phyloP scores from a whole-genome alignment of 2,329 filamentous ascomycete genomes.

The Westerdykella sp. region DNA sequence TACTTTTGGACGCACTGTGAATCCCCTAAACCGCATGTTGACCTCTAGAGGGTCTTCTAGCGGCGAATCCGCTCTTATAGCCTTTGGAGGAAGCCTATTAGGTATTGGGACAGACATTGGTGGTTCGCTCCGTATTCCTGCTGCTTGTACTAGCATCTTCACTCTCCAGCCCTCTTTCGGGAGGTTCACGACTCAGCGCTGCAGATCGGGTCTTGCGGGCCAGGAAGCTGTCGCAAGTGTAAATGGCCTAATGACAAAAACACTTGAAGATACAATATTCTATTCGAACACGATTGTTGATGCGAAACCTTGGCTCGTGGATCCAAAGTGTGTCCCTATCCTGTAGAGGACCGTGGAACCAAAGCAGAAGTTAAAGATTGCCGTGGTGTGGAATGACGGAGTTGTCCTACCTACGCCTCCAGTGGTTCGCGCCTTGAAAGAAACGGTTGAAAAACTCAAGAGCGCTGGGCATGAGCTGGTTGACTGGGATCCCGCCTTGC shows the following conservation, averaged over 20 bases:
- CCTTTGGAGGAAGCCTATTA: constrained; percentile 52
- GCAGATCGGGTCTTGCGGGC: constrained; percentile 54
- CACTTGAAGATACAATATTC: constrained; percentile 47
- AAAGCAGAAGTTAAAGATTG: constrained; percentile 51
- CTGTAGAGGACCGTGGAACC: constrained; percentile 46
- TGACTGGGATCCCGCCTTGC: constrained; percentile 51
- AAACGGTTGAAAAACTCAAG: constrained; percentile 49
- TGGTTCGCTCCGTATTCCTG: constrained; percentile 51
- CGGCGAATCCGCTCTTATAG: constrained; percentile 59
- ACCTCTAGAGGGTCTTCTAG: constrained; percentile 62
- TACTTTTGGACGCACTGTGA: constrained; percentile 56
- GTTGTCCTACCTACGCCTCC: constrained; percentile 49
- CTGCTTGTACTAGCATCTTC: constrained; percentile 54
- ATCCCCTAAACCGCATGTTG: constrained; percentile 53
- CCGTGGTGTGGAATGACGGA: constrained; percentile 47
- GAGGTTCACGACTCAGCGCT: constrained; percentile 52
- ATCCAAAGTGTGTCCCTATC: constrained; percentile 49
- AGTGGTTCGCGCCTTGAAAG: constrained; percentile 49
- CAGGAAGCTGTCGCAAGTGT: constrained; percentile 60
- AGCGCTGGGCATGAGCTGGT: constrained; percentile 50
- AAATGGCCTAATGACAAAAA: constrained; percentile 57
- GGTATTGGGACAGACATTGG: constrained; percentile 61
- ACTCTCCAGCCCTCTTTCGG: constrained; percentile 53
- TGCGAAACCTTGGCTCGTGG: constrained; percentile 47
- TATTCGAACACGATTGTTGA: constrained; percentile 39